Conservation (phyloP, 768 basidiomycete genomes). For the Leccinum variicolor region DNA sequence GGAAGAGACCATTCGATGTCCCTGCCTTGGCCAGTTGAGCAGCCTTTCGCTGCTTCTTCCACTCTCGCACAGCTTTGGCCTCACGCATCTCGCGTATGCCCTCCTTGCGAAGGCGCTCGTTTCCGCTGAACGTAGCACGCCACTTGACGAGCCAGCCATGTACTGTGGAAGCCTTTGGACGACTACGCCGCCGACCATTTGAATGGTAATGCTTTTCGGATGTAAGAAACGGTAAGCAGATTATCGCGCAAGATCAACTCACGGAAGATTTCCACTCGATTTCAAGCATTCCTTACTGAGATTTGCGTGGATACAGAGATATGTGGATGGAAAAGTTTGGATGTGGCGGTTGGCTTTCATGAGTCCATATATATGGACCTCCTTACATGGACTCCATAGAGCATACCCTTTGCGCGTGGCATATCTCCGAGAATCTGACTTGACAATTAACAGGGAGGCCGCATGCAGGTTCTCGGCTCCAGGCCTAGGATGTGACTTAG, state of each 20-base stretch:
- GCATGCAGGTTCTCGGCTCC: background rate
- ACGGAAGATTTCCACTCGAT: constrained; percentile 35
- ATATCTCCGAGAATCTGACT: constrained; percentile 13
- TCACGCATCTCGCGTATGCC: constrained; percentile 72
- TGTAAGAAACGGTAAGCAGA: background rate
- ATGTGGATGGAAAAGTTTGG: constrained; percentile 7
- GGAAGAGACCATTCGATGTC: constrained; percentile 12
- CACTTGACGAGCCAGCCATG: constrained; percentile 82
- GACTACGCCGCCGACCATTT: constrained; percentile 41
- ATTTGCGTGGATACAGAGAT: constrained; percentile 1
- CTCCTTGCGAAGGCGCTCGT: constrained; percentile 58
- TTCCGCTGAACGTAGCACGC: constrained; percentile 65
- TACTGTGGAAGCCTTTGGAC: constrained; percentile 52
- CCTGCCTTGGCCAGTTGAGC: constrained; percentile 16
- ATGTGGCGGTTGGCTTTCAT: constrained; percentile 3
- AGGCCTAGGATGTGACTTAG: background rate
- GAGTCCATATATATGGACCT: constrained; percentile 25
- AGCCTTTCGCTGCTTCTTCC: constrained; percentile 26
- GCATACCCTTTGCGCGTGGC: constrained; percentile 16
- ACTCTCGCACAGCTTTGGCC: constrained; percentile 38
- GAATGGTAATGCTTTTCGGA: constrained; percentile 31
- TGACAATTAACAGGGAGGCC: constrained; percentile 1
- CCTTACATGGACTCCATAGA: constrained; percentile 1
- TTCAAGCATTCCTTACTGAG: constrained; percentile 20
- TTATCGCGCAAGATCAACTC: constrained; percentile 9